Evolutionary conservation across 176 grass and related monocot genomes (phyloP).

Genomic region (Triticum monococcum): DNA sequence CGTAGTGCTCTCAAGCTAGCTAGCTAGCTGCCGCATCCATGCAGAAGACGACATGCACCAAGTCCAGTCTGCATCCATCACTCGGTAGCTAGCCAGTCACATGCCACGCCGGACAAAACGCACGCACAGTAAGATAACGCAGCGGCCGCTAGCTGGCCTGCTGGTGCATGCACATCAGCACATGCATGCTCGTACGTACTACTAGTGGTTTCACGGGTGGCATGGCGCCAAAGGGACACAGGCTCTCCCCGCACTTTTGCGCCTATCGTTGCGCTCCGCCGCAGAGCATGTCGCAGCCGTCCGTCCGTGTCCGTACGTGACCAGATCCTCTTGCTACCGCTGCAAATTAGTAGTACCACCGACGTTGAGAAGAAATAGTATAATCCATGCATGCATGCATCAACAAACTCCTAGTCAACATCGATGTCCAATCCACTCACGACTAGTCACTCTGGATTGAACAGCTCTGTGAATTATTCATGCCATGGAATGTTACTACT

Average conservation of each 20-base stretch:
- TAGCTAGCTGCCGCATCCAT: neutral
- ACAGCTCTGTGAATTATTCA: neutral
- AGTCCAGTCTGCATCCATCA: neutral
- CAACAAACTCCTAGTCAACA: too few relatives aligned
- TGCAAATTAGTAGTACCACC: neutral
- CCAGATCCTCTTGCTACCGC: neutral
- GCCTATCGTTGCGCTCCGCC: constrained; percentile 8
- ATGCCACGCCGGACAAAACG: neutral
- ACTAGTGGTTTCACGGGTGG: constrained; percentile 30
- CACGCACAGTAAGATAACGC: neutral
- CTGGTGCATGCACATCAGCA: neutral
- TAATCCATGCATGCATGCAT: neutral
- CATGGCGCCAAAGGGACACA: constrained; percentile 33
- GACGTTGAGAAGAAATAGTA: neutral
- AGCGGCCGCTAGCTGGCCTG: neutral
- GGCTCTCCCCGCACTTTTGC: constrained; percentile 30
- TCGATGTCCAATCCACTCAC: too few relatives aligned
- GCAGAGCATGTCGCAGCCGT: constrained; percentile 5
- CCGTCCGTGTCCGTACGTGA: neutral
- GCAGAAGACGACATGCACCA: neutral
- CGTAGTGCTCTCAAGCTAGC: neutral
- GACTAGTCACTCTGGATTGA: too few relatives aligned
- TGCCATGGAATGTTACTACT: neutral
- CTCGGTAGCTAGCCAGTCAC: neutral
- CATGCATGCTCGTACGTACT: neutral